Conservation (phyloP, 805 yeast species). For the Pichia eremophila region DNA sequence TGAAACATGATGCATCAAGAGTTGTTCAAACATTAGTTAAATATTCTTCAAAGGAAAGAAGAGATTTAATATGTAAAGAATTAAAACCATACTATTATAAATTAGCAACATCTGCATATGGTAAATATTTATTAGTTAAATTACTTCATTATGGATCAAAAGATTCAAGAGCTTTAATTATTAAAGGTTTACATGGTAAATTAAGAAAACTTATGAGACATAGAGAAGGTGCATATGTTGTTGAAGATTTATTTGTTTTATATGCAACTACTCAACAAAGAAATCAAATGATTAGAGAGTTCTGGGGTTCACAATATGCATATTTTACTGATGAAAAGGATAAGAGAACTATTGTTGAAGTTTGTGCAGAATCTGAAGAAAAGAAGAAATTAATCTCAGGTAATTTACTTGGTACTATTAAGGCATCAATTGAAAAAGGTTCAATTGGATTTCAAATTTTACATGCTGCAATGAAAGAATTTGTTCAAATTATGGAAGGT, state of each 20-base stretch:
- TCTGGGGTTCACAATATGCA: conserved; percentile 94
- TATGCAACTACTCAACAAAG: conserved; percentile 80
- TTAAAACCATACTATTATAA: conserved; percentile 70
- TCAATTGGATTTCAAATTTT: conserved; percentile 92
- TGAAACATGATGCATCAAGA: conserved; percentile 95
- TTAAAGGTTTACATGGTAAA: conserved; percentile 83
- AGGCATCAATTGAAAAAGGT: conserved; percentile 89
- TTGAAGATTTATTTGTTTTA: conserved; percentile 82
- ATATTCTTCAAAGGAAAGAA: conserved; percentile 70
- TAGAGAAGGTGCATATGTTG: conserved; percentile 96
- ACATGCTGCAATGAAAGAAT: conserved; percentile 94
- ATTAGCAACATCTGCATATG: conserved; percentile 86
- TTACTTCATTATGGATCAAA: conserved; percentile 87
- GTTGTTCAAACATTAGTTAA: conserved; percentile 91
- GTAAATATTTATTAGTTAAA: conserved; percentile 84
- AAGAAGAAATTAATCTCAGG: conserved; percentile 65
- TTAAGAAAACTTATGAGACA: conserved; percentile 90
- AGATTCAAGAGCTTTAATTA: conserved; percentile 62
- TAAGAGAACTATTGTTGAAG: conserved; percentile 53
- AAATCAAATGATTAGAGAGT: conserved; percentile 87
- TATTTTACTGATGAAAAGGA: conserved; percentile 72
- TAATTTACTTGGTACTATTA: conserved; percentile 74
- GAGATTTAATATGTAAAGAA: conserved; percentile 57
- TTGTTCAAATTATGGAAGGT: conserved; percentile 59
- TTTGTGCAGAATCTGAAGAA: conserved; percentile 60